Base-by-base conservation (phyloP, 129 eudicot species). In the Lonicera japonica region DNA sequence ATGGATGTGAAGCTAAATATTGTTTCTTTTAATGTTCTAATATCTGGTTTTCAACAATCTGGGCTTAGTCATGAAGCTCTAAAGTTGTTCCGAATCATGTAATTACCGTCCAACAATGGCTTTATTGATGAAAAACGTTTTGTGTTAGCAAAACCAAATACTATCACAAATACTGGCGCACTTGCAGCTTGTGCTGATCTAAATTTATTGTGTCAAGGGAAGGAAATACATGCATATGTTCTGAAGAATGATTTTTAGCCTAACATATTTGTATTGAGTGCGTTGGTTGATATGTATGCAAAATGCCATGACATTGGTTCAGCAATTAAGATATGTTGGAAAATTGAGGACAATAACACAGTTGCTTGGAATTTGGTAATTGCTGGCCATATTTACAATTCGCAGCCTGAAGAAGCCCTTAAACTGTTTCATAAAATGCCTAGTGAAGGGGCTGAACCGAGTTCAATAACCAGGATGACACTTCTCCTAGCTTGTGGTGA, bases 171-270 rank as follows among this genome's bases (percentile, higher is more conserved):
- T 14, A 60, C 72, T 0, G 70, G 73, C 64, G 63, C 74, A 64
- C 73, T 72, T 63, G 77, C 79, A 52, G 83, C 83, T 25, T 71
- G 76, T 60, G 63, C 79, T 45, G 79, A 73, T 61, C 63, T 73
- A 60, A 64, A 64, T 50, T 40, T 54, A 25, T 55, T 52, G 61
- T 63, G 67, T 8, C 66, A 40, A 24, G 83, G 79, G 52, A 71
- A 69, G 58, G 74, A 75, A 68, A 56, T 73, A 17, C 79, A 78
- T 65, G 79, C 56, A 5, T 78, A 72, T 69, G 56, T 64, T 43
- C 19, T 64, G 40, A 73, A 70, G 68, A 64, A 54, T 7, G 25
- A 66, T 34, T 43, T 78, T 14, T 76, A 78, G 39, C 52, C 70
- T 47, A 67, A 73, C 62, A 24, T 63, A 1, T 72, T 51, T 51